Conservation (phyloP, 192 early-diverging fungal genomes). For the Coemansia sp. region DNA sequence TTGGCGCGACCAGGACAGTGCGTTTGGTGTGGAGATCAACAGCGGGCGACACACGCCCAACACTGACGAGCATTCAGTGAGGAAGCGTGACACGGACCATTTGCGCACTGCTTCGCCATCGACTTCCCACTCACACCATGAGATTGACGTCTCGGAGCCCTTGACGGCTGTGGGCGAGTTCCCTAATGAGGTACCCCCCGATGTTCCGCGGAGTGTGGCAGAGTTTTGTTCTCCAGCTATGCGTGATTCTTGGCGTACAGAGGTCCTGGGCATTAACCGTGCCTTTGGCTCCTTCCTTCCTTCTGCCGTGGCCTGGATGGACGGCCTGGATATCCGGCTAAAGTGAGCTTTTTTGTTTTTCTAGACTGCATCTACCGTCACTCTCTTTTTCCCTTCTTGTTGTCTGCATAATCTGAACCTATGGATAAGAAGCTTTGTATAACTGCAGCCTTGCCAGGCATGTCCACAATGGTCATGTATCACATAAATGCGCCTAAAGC, state of each 20-base stretch:
- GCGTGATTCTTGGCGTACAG: background rate
- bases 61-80: background rate
- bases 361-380: background rate
- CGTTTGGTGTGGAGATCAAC: constrained; percentile 17
- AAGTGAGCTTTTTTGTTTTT: background rate
- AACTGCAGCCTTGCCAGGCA: no score
- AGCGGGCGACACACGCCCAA: background rate
- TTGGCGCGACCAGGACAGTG: constrained; percentile 33
- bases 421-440: no score
- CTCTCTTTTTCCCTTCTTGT: background rate
- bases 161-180: no score
- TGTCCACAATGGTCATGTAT: no score
- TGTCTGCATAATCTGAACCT: background rate
- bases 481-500: no score
- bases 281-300: constrained; percentile 20
- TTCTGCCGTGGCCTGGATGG: constrained; percentile 37
- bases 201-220: no score
- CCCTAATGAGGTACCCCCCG: no score
- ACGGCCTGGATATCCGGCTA: constrained; percentile 34
- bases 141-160: constrained; percentile 8
- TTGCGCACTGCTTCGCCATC: background rate
- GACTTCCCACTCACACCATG: constrained; percentile 1
- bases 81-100: constrained; percentile 1
- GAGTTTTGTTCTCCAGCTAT: no score
- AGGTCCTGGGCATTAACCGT: constrained; percentile 30